Base-by-base conservation (phyloP, 2,329 filamentous ascomycete species). In the Hymenoscyphus fraxineus region DNA sequence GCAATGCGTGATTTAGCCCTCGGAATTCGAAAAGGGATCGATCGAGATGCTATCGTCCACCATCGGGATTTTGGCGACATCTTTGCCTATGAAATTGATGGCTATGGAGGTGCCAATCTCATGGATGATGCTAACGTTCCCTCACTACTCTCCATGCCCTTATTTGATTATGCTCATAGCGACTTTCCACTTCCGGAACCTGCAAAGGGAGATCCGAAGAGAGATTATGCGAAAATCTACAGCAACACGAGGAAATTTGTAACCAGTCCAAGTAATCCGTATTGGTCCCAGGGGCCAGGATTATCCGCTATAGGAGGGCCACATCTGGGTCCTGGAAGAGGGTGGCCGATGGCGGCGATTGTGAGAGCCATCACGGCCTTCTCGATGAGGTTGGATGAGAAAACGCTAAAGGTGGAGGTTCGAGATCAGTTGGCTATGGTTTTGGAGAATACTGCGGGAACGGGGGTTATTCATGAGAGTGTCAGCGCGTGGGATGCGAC, bases 191-290 rank as follows among this genome's bases (percentile, higher is more conserved):
- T 72, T 3, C 71, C 72, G 4, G 19, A 64, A n/a, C 55, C 67
- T 7, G 58, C 61, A 6, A 51, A 69, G 31, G 68, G 59, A 1
- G 68, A 68, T 73, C 85, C 0, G 5, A 59, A 54, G 32, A 76
- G 80, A 4, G 76, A 81, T 41, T 80, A 85, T 41, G 84, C 92
- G 67, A 68, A 81, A 15, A 82, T 90, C 1, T 96, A 96, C 75
- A 83, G 88, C 70, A 93, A 91, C 74, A 96, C 92, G 0, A 84
- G 93, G 65, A 82, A 83, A 60, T 94, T 93, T 83, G 86, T 94
- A 64, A 82, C 96, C n/a, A 84, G 85, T 65, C 83, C 85, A 59
- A 85, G 85, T 0, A 96, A 96, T 71, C 92, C 92, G 0, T 96
- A 95, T 76, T 96, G 84, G 69, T 79, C 82, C 76, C 78, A 76